phyloP scores from a whole-genome alignment of 2,329 filamentous ascomycete species.

The Trichoderma polysporum region DNA sequence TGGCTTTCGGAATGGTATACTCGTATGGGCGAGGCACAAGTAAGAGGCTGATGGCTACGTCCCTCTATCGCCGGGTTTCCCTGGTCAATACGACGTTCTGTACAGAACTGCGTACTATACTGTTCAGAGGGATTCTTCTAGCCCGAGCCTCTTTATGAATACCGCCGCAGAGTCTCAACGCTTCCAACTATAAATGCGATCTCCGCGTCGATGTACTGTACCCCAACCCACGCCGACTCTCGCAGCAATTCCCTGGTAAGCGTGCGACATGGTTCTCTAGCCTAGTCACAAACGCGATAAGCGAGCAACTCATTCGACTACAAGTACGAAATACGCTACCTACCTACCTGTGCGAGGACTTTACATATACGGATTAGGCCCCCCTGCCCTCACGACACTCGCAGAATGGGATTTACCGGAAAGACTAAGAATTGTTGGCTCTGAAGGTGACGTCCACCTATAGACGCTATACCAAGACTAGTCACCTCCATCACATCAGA shows the following conservation, averaged over 20 bases:
- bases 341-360: background rate
- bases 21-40: background rate
- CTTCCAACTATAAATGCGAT: background rate
- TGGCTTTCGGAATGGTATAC: background rate
- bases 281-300: slow-evolving; percentile 22
- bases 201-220: slow-evolving; percentile 1
- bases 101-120: too few relatives aligned
- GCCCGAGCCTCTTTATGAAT: background rate
- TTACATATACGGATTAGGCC: background rate
- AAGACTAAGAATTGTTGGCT: slow-evolving; percentile 8
- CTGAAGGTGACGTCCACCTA: background rate
- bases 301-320: slow-evolving; percentile 17
- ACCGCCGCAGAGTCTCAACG: background rate
- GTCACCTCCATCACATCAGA: slow-evolving; percentile 9
- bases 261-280: slow-evolving; percentile 13
- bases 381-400: background rate
- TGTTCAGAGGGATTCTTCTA: background rate
- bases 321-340: background rate
- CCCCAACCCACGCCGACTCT: slow-evolving; percentile 1
- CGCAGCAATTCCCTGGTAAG: slow-evolving; percentile 6
- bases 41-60: background rate
- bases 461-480: slow-evolving; percentile 4
- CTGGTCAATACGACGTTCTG: background rate
- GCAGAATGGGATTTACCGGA: background rate
- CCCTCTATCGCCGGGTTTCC: background rate